phyloP scores from a whole-genome alignment of 2,329 filamentous ascomycete species.

The Anthostomella pinea region DNA sequence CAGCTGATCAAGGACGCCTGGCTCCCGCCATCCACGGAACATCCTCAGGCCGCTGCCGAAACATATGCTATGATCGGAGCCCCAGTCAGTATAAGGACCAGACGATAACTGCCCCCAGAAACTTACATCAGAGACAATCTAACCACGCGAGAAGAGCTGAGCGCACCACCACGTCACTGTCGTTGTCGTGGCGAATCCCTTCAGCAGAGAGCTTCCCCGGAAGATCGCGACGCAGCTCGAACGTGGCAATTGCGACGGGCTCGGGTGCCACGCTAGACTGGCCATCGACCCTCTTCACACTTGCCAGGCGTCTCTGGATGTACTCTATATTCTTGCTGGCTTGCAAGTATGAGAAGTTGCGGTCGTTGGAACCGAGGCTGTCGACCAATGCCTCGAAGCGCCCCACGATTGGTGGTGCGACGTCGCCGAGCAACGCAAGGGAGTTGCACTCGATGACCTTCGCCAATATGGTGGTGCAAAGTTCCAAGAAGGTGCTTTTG shows the following conservation, averaged over 20 bases:
- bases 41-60: no score
- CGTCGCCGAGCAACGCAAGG: conserved; percentile 3
- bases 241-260: no score
- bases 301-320: conserved; percentile 9
- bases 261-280: no score
- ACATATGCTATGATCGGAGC: no score
- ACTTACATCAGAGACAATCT: no score
- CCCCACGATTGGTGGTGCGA: conserved; percentile 4
- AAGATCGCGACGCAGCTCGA: conserved; percentile 30
- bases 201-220: conserved; percentile 29
- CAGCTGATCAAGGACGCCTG: no score
- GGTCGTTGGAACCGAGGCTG: neutral
- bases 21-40: no score
- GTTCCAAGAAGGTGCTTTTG: conserved; percentile 11
- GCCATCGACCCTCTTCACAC: conserved; percentile 4
- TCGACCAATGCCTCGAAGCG: conserved; percentile 5
- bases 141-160: no score
- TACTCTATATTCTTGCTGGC: conserved; percentile 11
- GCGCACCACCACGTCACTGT: no score
- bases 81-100: no score
- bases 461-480: conserved; percentile 9
- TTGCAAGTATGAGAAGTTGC: conserved; percentile 9
- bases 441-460: conserved; percentile 12
- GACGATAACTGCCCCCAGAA: no score
- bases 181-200: conserved; percentile 46